Base-by-base conservation (phyloP, 768 basidiomycete genomes). In the Pleurotus cornucopiae region DNA sequence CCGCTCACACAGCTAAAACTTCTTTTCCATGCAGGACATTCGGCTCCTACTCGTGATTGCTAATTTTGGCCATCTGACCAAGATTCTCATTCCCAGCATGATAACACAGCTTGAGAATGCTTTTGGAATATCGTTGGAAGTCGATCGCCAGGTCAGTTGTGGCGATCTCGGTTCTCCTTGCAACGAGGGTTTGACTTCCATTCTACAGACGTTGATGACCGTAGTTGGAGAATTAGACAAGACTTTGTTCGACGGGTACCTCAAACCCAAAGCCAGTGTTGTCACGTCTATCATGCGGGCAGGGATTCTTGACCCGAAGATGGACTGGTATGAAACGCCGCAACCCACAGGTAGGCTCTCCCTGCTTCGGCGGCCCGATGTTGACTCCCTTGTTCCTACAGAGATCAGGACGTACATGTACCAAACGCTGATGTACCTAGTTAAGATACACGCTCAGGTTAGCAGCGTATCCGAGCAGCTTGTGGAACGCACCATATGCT, bases 351-450 rank as follows among this genome's bases (percentile, higher is more conserved):
- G 96, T 89, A 63, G 48, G 80, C 64, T 38, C 49, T n/a, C 37
- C 26, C 39, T 30, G 41, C 56, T 47, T 59, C 46, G 56, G 46
- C 44, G 44, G 56, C 45, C 60, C 55, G 46, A 44, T 37, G 34
- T 54, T 57, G 14, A 46, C 47, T 30, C 34, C 30, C 52, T 21
- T 47, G 37, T 51, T 47, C 26, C 46, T 30, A 41, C 57, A 79
- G 97, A 97, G 72, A 94, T 99, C 57, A 86, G 96, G 46, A 84
- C 92, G 11, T 99, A 95, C 71, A 91, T 98, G 82, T 95, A 89
- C 71, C 86, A 91, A 64, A 83, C 84, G 5, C 76, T 98, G 56
- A 85, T 98, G 70, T 84, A 83, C 65, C 82, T 99, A 57, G 97
- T 99, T 54, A 83, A 86, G 46, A 84, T 96, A 12, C 97, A 99